phyloP scores from a whole-genome alignment of 345 rosid species.

The Eucalyptus melliodora region DNA sequence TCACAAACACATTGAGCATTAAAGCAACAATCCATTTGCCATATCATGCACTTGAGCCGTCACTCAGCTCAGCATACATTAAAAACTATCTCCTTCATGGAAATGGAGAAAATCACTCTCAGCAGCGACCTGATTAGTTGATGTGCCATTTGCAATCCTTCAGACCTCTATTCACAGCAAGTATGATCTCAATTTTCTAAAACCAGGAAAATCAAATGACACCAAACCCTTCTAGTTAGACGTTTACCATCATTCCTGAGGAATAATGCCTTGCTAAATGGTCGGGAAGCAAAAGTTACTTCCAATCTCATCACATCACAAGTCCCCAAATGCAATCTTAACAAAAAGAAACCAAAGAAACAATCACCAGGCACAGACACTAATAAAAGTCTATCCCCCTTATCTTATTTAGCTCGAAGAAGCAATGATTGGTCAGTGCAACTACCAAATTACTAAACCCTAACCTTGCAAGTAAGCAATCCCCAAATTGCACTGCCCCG shows the following conservation, averaged over 20 bases:
- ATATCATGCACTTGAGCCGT: neutral
- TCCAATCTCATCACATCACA: neutral
- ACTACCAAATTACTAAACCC: neutral
- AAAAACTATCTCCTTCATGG: neutral
- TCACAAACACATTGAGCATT: neutral
- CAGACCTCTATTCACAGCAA: neutral
- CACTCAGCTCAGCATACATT: neutral
- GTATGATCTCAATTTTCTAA: neutral
- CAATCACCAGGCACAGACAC: neutral
- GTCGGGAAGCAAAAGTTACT: neutral
- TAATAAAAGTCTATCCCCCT: neutral
- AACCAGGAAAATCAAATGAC: neutral
- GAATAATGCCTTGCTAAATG: neutral
- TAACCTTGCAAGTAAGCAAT: slow-evolving; percentile 73
- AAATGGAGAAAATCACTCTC: neutral
- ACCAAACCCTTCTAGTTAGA: neutral
- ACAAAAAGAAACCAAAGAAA: neutral
- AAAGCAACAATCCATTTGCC: neutral
- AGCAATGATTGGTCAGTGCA: neutral
- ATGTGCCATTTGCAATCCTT: neutral
- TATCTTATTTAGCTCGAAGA: neutral
- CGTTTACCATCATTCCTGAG: neutral
- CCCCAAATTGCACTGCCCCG: slow-evolving; percentile 79
- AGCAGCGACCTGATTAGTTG: rapidly evolving
- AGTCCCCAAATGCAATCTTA: neutral